A percentile compares a stretch with the other conserved stretches of the same genome.
Evolutionary conservation across 768 basidiomycete genomes (phyloP).

Genomic region (Sistotremastrum suecicum): DNA sequence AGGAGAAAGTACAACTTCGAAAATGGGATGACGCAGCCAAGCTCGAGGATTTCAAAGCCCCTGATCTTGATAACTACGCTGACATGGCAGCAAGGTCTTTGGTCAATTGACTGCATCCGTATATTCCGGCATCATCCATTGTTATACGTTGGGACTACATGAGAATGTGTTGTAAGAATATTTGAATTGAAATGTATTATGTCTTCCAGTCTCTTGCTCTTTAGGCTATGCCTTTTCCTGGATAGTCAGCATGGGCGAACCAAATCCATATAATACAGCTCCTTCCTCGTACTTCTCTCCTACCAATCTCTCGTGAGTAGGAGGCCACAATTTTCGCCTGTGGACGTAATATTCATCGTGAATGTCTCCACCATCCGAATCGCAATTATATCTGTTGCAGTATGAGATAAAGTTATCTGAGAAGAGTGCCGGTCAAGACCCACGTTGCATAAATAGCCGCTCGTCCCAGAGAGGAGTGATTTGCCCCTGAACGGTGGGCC

Average conservation of each 20-base stretch:
- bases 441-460: constrained; percentile 10
- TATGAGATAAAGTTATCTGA: neutral
- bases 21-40: constrained; percentile 7
- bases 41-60: neutral
- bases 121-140: too few relatives aligned
- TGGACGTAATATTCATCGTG: constrained; percentile 3
- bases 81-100: neutral
- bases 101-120: too few relatives aligned
- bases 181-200: too few relatives aligned
- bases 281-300: neutral
- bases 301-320: neutral
- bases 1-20: constrained; percentile 6
- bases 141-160: too few relatives aligned
- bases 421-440: neutral
- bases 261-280: constrained; percentile 1
- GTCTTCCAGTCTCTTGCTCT: too few relatives aligned
- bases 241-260: too few relatives aligned
- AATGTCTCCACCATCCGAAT: neutral
- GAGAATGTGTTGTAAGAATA: too few relatives aligned
- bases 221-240: too few relatives aligned
- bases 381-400: neutral
- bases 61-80: constrained; percentile 3
- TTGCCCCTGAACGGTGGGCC: constrained; percentile 11
- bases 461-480: constrained; percentile 6
- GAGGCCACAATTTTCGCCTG: neutral